A percentile compares a stretch with the other conserved stretches of the same genome.
Conservation (phyloP, 129 eudicot species). For the Ambrosia trifida region DNA sequence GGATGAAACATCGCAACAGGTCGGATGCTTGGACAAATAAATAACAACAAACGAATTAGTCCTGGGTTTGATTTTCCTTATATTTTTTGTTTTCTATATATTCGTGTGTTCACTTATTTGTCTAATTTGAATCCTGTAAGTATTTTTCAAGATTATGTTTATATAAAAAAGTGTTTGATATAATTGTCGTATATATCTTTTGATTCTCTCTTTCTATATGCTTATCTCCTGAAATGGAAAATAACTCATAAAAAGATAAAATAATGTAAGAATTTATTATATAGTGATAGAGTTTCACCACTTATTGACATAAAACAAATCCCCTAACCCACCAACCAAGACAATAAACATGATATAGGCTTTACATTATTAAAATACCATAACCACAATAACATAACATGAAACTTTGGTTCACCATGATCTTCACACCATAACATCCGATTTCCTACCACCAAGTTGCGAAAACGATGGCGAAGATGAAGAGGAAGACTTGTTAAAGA, state of each 20-base stretch:
- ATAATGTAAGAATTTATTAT: too few species aligned
- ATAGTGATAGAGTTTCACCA: too few species aligned
- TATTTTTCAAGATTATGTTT: background rate
- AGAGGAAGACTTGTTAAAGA: constrained; percentile 58
- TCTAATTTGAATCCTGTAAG: too few species aligned
- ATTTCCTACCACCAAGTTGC: constrained; percentile 43
- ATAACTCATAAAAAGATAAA: background rate
- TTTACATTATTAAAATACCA: constrained; percentile 25
- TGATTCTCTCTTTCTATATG: background rate
- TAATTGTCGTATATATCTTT: background rate
- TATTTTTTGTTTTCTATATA: background rate
- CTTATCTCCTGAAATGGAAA: background rate
- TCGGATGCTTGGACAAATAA: background rate
- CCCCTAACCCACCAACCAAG: background rate
- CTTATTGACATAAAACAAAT: background rate
- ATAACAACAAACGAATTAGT: background rate
- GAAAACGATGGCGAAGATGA: constrained; percentile 41
- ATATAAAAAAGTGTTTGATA: background rate
- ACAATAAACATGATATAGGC: background rate
- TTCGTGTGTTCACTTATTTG: too few species aligned
- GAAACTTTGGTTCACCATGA: constrained; percentile 7
- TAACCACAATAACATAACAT: constrained; percentile 28
- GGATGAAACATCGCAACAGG: background rate
- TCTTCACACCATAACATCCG: constrained; percentile 58
- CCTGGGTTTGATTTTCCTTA: background rate